A percentile compares a stretch with the other conserved stretches of the same genome.
These are phyloP conservation scores for Suhomyces wounanorum DNA, from an alignment of 1,139 yeast species.

Conservation along the genomic window DNA sequence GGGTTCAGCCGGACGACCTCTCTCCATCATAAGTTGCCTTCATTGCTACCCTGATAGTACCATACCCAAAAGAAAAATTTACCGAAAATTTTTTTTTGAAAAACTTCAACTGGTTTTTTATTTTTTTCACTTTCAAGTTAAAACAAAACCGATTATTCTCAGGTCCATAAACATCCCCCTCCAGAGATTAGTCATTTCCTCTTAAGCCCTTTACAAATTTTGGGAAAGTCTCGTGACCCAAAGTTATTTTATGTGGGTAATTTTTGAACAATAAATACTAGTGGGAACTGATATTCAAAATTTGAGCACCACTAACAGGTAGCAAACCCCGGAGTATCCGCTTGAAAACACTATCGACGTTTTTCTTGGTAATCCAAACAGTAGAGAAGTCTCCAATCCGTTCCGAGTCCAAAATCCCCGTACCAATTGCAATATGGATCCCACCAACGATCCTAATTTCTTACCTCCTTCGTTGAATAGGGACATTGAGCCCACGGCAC, in stretches of 20 bases:
- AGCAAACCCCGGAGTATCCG: neutral
- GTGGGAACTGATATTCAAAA: neutral
- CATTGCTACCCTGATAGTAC: neutral
- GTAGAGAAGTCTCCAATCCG: neutral
- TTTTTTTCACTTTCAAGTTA: neutral
- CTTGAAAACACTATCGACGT: neutral
- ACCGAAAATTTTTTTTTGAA: no score
- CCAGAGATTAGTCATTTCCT: constrained; percentile 2
- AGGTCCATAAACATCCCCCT: neutral
- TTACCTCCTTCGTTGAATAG: constrained; percentile 68
- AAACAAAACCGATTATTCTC: neutral
- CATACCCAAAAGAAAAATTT: neutral
- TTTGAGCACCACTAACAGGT: neutral
- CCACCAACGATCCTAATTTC: constrained; percentile 77
- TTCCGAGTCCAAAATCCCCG: neutral
- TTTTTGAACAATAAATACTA: neutral
- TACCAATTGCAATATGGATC: constrained; percentile 56
- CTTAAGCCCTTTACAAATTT: neutral
- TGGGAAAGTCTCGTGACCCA: constrained; percentile 5
- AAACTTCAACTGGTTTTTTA: neutral
- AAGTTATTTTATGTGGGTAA: neutral
- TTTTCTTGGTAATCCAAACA: neutral
- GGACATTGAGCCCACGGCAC: constrained; percentile 67
- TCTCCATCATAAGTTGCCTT: neutral
- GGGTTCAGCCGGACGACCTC: constrained; percentile 1